These are phyloP conservation scores for Patellifolia procumbens DNA, from an alignment of 179 eudicot genomes.

Conservation along the genomic window DNA sequence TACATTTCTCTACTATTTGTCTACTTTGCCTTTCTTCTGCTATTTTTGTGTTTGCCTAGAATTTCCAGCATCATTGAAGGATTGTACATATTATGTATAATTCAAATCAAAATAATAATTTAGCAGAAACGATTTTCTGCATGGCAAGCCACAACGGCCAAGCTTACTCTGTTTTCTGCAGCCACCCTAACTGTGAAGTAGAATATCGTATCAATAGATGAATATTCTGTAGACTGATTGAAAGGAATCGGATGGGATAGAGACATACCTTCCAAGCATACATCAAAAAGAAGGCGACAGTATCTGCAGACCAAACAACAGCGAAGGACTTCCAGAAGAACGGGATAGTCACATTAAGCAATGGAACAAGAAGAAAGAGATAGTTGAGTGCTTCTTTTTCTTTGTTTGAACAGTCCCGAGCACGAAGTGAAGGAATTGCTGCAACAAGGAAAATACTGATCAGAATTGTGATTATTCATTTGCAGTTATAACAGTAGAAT, in stretches of 20 bases:
- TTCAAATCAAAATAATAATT: not conserved
- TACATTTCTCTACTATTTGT: not conserved
- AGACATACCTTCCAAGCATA: slow-evolving; percentile 87
- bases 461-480: not conserved
- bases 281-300: slow-evolving; percentile 75
- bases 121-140: not conserved
- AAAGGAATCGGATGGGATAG: not conserved
- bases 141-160: not conserved
- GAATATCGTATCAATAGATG: slow-evolving; percentile 3
- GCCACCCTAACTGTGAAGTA: slow-evolving; percentile 54
- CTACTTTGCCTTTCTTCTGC: not conserved
- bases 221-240: not conserved
- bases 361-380: slow-evolving; percentile 76
- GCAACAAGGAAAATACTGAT: slow-evolving; percentile 21
- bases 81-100: not conserved
- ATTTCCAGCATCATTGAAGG: not conserved
- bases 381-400: slow-evolving; percentile 97
- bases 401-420: slow-evolving; percentile 92
- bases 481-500: not conserved
- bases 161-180: slow-evolving; percentile 40
- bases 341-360: slow-evolving; percentile 79
- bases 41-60: not conserved
- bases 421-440: slow-evolving; percentile 95
- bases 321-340: slow-evolving; percentile 94
- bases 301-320: slow-evolving; percentile 94